Base-by-base conservation (phyloP, 2,329 filamentous ascomycete genomes). In the Dactylellina drechsleri region DNA sequence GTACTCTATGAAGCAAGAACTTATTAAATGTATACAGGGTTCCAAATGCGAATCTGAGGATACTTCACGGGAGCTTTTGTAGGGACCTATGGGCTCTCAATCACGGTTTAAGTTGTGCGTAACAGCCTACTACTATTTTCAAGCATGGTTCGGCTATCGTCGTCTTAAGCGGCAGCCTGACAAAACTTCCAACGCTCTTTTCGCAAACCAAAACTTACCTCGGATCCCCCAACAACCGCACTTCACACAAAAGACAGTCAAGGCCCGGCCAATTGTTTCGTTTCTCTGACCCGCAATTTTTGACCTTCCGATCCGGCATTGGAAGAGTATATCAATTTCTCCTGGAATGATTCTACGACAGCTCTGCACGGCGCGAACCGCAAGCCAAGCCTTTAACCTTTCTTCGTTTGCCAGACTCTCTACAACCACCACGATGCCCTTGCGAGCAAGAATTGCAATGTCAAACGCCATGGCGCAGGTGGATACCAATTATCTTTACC, bases 271-370 rank as follows among this genome's bases (percentile, higher is more conserved):
- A 49, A 74, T 67, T 71, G 66, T 65, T 56, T 5, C 31, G 53
- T 59, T 41, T 28, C 40, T 49, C 40, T 10, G 10, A 16, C 28
- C 57, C 13, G 43, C 4, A 47, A 15, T 2, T 4, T 31, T 50
- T 40, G n/a, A 12, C 10, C 45, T 56, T 68, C 45, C 58, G 49
- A 65, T 43, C 58, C 23, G 50, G 52, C 47, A 64, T 52, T 53
- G 64, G 64, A 49, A 52, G 26, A n/a, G 56, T 36, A 64, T 15
- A 43, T 41, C 43, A 18, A 71, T 54, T 13, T 13, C 16, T 57
- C 36, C 64, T 62, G 71, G 71, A 28, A 75, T 75, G 71, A 54
- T 75, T 57, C 53, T 75, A 65, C 57, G 71, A 68, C 64, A 54
- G 23, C 26, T 75, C 47, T 75, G 71, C 71, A 75, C 64, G 50